Evolutionary conservation across 257 asterid species (phyloP).

Genomic region (Ocimum tenuiflorum): DNA sequence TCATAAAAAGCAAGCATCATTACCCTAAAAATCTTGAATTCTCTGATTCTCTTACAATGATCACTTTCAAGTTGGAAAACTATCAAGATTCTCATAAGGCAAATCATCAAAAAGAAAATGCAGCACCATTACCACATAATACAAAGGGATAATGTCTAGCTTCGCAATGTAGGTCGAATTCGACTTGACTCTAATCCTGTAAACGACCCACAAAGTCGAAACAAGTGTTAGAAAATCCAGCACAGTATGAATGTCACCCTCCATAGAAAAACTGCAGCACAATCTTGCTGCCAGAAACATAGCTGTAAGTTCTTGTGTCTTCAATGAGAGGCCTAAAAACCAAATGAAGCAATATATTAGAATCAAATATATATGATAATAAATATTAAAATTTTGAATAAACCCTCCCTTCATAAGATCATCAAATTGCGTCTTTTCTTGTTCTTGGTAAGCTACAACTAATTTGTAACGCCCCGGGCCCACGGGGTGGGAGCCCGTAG

Average conservation of each 20-base stretch:
- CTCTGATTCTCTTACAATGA: too few species aligned
- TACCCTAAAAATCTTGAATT: not conserved
- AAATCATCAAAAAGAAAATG: not conserved
- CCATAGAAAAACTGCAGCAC: constrained; percentile 53
- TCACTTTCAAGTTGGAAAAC: not conserved
- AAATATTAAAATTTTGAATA: not conserved
- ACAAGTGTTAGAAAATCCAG: constrained; percentile 70
- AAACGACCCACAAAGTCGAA: constrained; percentile 79
- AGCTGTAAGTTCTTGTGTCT: constrained; percentile 88
- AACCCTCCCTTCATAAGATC: not conserved
- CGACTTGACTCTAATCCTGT: constrained; percentile 67
- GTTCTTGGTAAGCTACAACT: too few species aligned
- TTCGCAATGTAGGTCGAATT: constrained; percentile 61
- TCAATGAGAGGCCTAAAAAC: constrained; percentile 68
- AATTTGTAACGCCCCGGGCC: too few species aligned
- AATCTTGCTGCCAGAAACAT: constrained; percentile 64
- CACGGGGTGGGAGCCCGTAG: too few species aligned
- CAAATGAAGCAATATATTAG: constrained; percentile 15
- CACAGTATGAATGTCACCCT: constrained; percentile 75
- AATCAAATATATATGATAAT: not conserved
- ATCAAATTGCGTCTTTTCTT: too few species aligned
- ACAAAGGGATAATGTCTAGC: constrained; percentile 54
- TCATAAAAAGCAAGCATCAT: too few species aligned
- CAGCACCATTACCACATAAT: constrained; percentile 48
- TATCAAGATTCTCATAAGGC: not conserved